Conservation (phyloP, 805 yeast genomes). For the Grigorovia humatica region DNA sequence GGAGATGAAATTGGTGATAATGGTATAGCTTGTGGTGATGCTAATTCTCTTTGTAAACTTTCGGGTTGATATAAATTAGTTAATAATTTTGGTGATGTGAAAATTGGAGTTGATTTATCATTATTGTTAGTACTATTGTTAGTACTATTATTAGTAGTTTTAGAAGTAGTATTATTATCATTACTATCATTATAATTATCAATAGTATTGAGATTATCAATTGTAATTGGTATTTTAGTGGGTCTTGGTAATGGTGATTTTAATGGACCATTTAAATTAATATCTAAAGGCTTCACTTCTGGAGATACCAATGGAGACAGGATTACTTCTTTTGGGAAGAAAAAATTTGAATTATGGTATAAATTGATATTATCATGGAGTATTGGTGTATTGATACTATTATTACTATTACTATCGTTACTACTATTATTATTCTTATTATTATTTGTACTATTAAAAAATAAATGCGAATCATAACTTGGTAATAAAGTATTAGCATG, state of each 20-base stretch:
- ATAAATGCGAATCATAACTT: conserved; percentile 40
- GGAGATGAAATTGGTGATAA: conserved; percentile 39
- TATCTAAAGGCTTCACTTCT: conserved; percentile 11
- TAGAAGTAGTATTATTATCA: background rate
- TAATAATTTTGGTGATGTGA: conserved; percentile 27
- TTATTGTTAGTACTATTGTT: no score
- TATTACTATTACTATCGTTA: background rate
- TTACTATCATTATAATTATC: background rate
- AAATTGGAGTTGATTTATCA: conserved; percentile 3
- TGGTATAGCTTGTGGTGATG: conserved; percentile 60
- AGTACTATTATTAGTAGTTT: background rate
- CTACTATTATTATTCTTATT: background rate
- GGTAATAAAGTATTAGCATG: conserved; percentile 75
- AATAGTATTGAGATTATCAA: background rate
- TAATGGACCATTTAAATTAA: conserved; percentile 7
- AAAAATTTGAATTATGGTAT: conserved; percentile 31
- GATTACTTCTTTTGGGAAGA: conserved; percentile 31
- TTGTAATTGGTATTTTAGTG: background rate
- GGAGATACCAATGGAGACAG: conserved; percentile 46
- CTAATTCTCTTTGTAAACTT: conserved; percentile 33
- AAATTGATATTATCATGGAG: conserved; percentile 3
- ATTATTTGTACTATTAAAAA: background rate
- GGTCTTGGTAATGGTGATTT: conserved; percentile 6
- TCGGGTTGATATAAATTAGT: conserved; percentile 50
- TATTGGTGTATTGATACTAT: background rate